These are phyloP conservation scores for Termitomyces sp. DNA, from an alignment of 768 basidiomycete genomes.

Conservation along the genomic window DNA sequence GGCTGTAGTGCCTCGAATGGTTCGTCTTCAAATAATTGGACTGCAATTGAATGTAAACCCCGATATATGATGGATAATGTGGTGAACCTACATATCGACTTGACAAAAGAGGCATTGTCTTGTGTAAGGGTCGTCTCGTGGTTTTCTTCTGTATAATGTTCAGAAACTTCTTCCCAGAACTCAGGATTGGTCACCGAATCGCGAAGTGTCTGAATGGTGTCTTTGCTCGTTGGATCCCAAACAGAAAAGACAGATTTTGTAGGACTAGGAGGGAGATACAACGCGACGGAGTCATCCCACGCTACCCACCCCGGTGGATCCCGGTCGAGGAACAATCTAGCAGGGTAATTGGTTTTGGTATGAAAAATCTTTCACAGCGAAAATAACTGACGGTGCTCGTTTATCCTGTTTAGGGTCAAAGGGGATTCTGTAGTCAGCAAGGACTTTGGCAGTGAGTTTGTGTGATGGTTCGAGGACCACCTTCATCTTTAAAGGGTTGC, in stretches of 20 bases:
- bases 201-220: constrained; percentile 47
- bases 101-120: constrained; percentile 70
- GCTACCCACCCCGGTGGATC: constrained; percentile 67
- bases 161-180: constrained; percentile 70
- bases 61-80: not conserved
- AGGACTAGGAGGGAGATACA: constrained; percentile 46
- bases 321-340: constrained; percentile 54
- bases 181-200: constrained; percentile 39
- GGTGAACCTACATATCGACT: constrained; percentile 62
- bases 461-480: constrained; percentile 48
- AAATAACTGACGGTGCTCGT: constrained; percentile 41
- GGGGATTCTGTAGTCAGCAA: constrained; percentile 52
- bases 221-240: constrained; percentile 55
- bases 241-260: constrained; percentile 49
- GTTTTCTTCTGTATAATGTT: constrained; percentile 77
- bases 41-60: constrained; percentile 28
- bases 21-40: constrained; percentile 76
- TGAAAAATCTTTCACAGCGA: not conserved
- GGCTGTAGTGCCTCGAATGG: constrained; percentile 62
- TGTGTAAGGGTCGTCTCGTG: constrained; percentile 58
- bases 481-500: constrained; percentile 62
- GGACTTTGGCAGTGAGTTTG: constrained; percentile 50
- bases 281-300: constrained; percentile 43
- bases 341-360: not conserved
- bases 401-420: constrained; percentile 31